phyloP scores from a whole-genome alignment of 2,329 filamentous ascomycete genomes.

The Trichoderma simmonsii region DNA sequence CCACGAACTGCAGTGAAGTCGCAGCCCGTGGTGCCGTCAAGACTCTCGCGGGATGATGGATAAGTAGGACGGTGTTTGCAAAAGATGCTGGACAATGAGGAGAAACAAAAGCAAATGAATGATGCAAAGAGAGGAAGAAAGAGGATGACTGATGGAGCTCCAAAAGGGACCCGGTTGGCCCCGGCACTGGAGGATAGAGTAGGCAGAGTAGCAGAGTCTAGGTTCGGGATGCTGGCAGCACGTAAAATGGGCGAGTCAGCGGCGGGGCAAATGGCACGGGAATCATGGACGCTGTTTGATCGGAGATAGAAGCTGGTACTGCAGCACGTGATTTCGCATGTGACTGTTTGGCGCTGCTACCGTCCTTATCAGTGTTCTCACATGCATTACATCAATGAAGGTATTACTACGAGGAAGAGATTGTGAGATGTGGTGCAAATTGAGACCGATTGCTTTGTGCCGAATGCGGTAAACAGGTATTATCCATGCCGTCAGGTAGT shows the following conservation, averaged over 20 bases:
- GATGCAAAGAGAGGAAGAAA: slow-evolving; percentile 18
- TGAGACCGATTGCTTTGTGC: background rate
- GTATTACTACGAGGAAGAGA: background rate
- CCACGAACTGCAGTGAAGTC: slow-evolving; percentile 12
- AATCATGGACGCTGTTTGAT: slow-evolving; percentile 19
- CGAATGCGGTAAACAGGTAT: background rate
- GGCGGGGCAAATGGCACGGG: slow-evolving; percentile 35
- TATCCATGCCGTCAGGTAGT: background rate
- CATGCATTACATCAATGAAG: background rate
- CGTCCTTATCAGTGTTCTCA: background rate
- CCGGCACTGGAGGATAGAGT: slow-evolving; percentile 33
- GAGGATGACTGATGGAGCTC: slow-evolving; percentile 12
- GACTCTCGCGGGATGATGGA: background rate
- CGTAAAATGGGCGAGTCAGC: slow-evolving; percentile 31
- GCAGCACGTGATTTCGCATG: background rate
- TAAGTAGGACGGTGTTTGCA: background rate
- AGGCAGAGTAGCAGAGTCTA: background rate
- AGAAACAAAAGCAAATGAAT: background rate
- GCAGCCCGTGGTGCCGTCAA: slow-evolving; percentile 2
- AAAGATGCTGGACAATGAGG: background rate
- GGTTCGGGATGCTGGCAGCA: background rate
- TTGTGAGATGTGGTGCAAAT: background rate
- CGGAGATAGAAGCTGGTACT: background rate
- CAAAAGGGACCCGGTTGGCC: slow-evolving; percentile 37
- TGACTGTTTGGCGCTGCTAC: background rate